These are phyloP conservation scores for Leptomonas pyrrhocoris DNA, from an alignment of 208 protist species.

Conservation along the genomic window DNA sequence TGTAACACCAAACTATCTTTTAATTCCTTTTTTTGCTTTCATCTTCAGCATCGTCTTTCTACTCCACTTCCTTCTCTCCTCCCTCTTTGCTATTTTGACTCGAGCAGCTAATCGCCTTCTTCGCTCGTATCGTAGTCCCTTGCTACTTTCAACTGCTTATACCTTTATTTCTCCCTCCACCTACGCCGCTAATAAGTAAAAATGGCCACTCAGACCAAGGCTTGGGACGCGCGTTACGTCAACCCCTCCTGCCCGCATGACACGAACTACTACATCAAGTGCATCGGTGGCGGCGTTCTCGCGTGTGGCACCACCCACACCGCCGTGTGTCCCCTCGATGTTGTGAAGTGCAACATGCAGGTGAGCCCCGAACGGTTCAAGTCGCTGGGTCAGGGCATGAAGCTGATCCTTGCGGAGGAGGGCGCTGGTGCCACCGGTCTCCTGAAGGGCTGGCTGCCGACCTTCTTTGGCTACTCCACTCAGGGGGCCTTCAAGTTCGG, in stretches of 20 bases:
- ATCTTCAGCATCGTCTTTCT: not conserved
- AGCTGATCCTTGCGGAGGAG: slow-evolving; percentile 69
- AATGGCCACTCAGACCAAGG: slow-evolving; percentile 27
- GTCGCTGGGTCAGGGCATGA: slow-evolving; percentile 72
- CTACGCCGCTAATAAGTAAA: not conserved
- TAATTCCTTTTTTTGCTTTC: not conserved
- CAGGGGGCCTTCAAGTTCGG: slow-evolving; percentile 96
- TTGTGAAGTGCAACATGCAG: slow-evolving; percentile 97
- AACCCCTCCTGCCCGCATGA: slow-evolving; percentile 75
- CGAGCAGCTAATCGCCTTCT: too few relatives aligned
- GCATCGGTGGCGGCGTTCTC: slow-evolving; percentile 92
- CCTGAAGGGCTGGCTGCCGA: slow-evolving; percentile 92
- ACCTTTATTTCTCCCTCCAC: not conserved
- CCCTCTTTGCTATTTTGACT: too few relatives aligned
- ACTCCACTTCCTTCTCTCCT: too few relatives aligned
- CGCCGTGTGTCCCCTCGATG: slow-evolving; percentile 94
- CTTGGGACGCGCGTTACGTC: slow-evolving; percentile 80
- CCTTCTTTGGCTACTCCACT: slow-evolving; percentile 90
- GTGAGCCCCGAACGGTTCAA: slow-evolving; percentile 90
- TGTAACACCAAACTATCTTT: not conserved
- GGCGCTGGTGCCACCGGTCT: slow-evolving; percentile 75
- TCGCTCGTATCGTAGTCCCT: too few relatives aligned
- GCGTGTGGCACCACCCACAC: slow-evolving; percentile 95
- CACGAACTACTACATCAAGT: slow-evolving; percentile 92
- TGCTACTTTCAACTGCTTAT: not conserved